Percentiles rank a stretch among this genome's conserved stretches.
Evolutionary conservation across 176 grass and related monocot species (phyloP).

Genomic region (Aegilops longissima): DNA sequence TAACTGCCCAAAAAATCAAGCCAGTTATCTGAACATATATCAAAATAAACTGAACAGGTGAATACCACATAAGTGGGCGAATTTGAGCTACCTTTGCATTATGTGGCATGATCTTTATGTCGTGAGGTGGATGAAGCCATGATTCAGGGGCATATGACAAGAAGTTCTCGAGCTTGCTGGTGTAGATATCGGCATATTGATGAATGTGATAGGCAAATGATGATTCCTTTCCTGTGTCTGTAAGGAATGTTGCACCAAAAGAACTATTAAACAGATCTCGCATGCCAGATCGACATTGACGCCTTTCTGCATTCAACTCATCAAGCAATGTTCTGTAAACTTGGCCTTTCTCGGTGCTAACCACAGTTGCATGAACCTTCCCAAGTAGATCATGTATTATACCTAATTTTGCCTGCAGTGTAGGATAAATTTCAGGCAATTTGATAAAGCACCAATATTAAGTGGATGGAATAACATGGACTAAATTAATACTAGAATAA

Average conservation of each 20-base stretch:
- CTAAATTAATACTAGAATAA: neutral
- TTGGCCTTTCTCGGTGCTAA: constrained; percentile 84
- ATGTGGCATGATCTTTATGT: constrained; percentile 99
- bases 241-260: constrained; percentile 95
- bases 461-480: constrained; percentile 13
- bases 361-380: constrained; percentile 82
- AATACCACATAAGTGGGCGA: neutral
- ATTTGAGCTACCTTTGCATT: constrained; percentile 72
- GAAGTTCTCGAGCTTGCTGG: constrained; percentile 89
- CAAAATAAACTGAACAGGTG: constrained; percentile 9
- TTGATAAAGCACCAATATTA: neutral
- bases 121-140: constrained; percentile 94
- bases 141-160: constrained; percentile 62
- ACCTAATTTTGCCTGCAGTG: constrained; percentile 80
- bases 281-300: constrained; percentile 68
- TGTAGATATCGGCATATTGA: constrained; percentile 98
- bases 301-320: constrained; percentile 85
- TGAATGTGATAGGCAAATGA: constrained; percentile 95
- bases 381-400: constrained; percentile 95
- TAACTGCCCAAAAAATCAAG: neutral
- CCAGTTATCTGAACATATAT: neutral
- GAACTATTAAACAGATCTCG: constrained; percentile 73
- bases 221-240: constrained; percentile 93
- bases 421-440: neutral
- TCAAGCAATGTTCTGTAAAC: constrained; percentile 67